These are phyloP conservation scores for Ustilago vetiveriae DNA, from an alignment of 1,284 basidiomycete species.

Conservation along the genomic window DNA sequence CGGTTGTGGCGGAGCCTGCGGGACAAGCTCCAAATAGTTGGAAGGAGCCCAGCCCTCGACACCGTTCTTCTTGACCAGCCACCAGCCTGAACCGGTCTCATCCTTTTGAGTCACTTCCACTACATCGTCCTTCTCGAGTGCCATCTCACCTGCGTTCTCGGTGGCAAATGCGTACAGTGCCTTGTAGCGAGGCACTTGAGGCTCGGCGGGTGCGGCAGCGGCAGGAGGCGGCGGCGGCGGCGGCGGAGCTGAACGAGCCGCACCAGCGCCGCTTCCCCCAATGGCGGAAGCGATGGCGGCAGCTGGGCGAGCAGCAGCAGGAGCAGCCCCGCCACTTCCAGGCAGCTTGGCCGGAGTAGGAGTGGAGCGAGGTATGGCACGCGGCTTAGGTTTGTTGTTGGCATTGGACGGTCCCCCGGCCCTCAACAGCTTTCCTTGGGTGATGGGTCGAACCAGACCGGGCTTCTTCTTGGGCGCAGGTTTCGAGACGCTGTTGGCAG, in stretches of 20 bases:
- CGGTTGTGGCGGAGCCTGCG: conserved; percentile 74
- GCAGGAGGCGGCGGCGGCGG: conserved; percentile 71
- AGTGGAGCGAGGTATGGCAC: conserved; percentile 36
- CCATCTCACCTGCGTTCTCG: conserved; percentile 88
- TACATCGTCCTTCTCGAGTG: conserved; percentile 86
- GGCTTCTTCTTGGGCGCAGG: conserved; percentile 88
- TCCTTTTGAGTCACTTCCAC: conserved; percentile 94
- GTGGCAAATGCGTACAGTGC: conserved; percentile 77
- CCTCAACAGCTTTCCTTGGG: conserved; percentile 81
- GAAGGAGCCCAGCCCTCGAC: conserved; percentile 93
- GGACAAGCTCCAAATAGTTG: conserved; percentile 79
- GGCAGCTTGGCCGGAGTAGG: conserved; percentile 35
- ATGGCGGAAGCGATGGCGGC: conserved; percentile 45
- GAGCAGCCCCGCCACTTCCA: conserved; percentile 15
- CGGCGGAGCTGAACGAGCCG: conserved; percentile 22
- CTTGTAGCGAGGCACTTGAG: conserved; percentile 80
- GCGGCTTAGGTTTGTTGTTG: conserved; percentile 61
- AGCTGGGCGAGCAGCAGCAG: conserved; percentile 12
- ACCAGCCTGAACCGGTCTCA: conserved; percentile 75
- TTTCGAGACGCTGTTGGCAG: conserved; percentile 79
- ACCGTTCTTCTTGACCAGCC: conserved; percentile 87
- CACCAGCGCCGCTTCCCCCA: conserved; percentile 55
- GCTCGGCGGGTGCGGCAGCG: conserved; percentile 68
- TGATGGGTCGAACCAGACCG: conserved; percentile 82
- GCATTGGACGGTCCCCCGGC: conserved; percentile 75